A percentile compares a stretch with the other conserved stretches of the same genome.
Evolutionary conservation across 306 rosid genomes (phyloP).

Genomic region (Prunus fruticosa): DNA sequence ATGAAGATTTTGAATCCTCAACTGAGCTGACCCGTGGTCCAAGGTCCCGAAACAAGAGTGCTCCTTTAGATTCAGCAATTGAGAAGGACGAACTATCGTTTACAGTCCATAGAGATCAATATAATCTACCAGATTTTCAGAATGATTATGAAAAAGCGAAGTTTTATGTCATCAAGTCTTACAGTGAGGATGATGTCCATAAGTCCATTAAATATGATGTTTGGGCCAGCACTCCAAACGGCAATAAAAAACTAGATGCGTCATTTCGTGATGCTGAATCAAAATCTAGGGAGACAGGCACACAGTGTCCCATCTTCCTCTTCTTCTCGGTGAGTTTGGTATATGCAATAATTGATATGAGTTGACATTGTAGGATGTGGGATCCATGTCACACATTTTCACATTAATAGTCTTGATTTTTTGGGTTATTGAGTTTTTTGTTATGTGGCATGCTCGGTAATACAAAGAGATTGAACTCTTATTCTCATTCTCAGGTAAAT

Average conservation of each 20-base stretch:
- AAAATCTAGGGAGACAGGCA: conserved; percentile 44
- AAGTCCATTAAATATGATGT: conserved; percentile 73
- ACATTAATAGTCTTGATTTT: neutral
- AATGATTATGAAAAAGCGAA: conserved; percentile 56
- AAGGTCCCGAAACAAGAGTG: conserved; percentile 39
- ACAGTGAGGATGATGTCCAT: conserved; percentile 84
- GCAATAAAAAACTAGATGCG: conserved; percentile 68
- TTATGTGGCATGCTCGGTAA: neutral
- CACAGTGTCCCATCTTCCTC: conserved; percentile 62
- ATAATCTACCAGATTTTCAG: conserved; percentile 59
- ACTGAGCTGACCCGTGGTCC: conserved; percentile 69
- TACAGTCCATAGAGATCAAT: conserved; percentile 41
- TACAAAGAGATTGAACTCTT: neutral
- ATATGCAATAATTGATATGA: neutral
- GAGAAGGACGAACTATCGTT: conserved; percentile 44
- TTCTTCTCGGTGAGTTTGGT: conserved; percentile 77
- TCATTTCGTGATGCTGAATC: conserved; percentile 59
- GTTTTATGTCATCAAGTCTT: conserved; percentile 79
- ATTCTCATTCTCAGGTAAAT: conserved; percentile 54
- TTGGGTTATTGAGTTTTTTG: neutral
- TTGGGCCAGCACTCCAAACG: conserved; percentile 82
- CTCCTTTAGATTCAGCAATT: conserved; percentile 29
- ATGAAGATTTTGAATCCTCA: conserved; percentile 43
- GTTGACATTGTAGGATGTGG: neutral
- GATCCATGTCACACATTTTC: neutral